Evolutionary conservation across 305 asterid species (phyloP).

Genomic region (Fraxinus baroniana): DNA sequence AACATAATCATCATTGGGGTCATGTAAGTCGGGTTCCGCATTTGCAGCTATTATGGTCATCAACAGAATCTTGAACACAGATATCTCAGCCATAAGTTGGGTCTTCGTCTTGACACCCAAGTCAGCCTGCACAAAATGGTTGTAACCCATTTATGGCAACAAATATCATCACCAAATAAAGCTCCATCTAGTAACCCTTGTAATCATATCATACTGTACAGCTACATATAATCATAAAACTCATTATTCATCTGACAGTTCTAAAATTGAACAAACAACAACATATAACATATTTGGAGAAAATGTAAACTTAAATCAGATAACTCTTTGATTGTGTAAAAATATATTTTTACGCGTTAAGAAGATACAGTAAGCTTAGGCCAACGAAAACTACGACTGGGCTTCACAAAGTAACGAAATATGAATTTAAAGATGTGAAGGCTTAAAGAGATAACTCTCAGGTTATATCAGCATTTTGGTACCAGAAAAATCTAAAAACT

Average conservation of each 20-base stretch:
- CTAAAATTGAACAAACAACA: neutral
- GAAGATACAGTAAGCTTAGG: neutral
- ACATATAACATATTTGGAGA: neutral
- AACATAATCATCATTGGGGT: constrained; percentile 82
- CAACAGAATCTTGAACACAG: constrained; percentile 91
- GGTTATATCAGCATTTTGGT: neutral
- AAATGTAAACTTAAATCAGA: neutral
- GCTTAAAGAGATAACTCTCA: constrained; percentile 1
- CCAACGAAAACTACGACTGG: neutral
- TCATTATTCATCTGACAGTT: constrained; percentile 7
- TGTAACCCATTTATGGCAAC: constrained; percentile 6
- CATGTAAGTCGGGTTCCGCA: constrained; percentile 83
- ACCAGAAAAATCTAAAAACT: neutral
- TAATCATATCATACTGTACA: neutral
- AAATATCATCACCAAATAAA: constrained; percentile 4
- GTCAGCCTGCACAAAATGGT: constrained; percentile 75
- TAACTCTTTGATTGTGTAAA: neutral
- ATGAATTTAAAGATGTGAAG: neutral
- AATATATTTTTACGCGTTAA: neutral
- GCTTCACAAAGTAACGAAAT: constrained; percentile 10
- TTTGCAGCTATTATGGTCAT: constrained; percentile 93
- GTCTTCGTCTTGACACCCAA: constrained; percentile 99
- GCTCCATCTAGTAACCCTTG: neutral
- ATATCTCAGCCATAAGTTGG: constrained; percentile 98
- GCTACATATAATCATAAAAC: constrained; percentile 11